Percentiles rank a stretch among this genome's conserved stretches.
phyloP scores from a whole-genome alignment of 169 alveolate species.

The Plasmodium gonderi region DNA sequence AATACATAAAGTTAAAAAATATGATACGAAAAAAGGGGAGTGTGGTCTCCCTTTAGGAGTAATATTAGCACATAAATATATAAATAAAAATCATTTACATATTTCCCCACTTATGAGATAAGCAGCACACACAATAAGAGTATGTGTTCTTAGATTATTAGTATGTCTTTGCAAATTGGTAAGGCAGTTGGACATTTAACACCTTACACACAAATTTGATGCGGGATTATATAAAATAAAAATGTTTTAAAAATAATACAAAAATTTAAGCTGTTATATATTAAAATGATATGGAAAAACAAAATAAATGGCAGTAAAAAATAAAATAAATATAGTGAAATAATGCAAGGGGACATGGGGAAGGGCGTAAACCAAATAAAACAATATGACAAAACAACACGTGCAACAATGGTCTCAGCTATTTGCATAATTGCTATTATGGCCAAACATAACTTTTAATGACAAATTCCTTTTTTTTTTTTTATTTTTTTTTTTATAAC shows the following conservation, averaged over 20 bases:
- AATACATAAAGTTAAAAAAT: too few relatives aligned
- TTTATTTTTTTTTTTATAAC: neutral
- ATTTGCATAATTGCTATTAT: neutral
- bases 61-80: neutral
- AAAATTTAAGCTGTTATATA: neutral
- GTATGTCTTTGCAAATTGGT: neutral
- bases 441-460: neutral
- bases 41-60: neutral
- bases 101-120: neutral
- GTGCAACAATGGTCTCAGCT: neutral
- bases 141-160: neutral
- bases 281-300: neutral
- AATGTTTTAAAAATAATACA: neutral
- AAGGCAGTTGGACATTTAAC: neutral
- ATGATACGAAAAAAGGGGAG: neutral
- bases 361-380: neutral
- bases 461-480: too few relatives aligned
- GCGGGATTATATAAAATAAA: neutral
- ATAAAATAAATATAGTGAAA: neutral
- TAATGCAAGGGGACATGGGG: neutral
- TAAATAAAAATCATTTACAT: neutral
- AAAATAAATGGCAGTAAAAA: too few relatives aligned
- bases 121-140: neutral
- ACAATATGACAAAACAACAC: neutral
- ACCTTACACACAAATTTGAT: neutral